Base-by-base conservation (phyloP, 306 rosid species). In the Medicago ruthenica region DNA sequence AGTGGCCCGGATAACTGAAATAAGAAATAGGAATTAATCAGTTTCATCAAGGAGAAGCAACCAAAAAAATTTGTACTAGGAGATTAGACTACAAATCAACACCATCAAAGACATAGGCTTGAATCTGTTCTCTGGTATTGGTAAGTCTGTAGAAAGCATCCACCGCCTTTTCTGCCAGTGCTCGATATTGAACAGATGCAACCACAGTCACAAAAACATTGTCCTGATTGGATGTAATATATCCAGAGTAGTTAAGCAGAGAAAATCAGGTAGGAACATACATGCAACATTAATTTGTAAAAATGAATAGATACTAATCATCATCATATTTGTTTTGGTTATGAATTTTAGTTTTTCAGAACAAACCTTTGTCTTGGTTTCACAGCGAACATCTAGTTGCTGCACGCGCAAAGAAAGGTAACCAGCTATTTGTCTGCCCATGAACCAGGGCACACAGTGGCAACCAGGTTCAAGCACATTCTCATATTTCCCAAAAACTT, bases 21-120 rank as follows among this genome's bases (percentile, higher is more conserved):
- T 12, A 36, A 12, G 44, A 78, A 80, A 72, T 3, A 67, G 68
- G 0, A 64, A 75, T 24, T 39, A 42, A 57, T 79, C 61, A 79
- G 75, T 53, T 71, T 70, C 45, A 18, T 61, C 39, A 42, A 9
- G 18, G 13, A 55, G 1, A 31, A 14, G 20, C 53, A 75, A 13
- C 39, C 7, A 65, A 58, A 71, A 40, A 62, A 71, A 16, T 67
- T 74, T 53, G 51, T 7, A 14, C 0, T 1, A 47, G 1, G 34
- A 21, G 22, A 24, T 55, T 17, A 65, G 21, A 50, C 48, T 27
- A 39, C 41, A 72, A 48, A 54, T 63, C 8, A 62, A 71, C 79
- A 93, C 98, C 98, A 83, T 91, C 98, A 86, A 91, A 93, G 39
- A 93, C 98, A 76, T 93, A 93, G 18, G 98, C 97, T 79, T 93